Conservation (phyloP, 495 filamentous ascomycete species). For the Aspergillus kassunensis region DNA sequence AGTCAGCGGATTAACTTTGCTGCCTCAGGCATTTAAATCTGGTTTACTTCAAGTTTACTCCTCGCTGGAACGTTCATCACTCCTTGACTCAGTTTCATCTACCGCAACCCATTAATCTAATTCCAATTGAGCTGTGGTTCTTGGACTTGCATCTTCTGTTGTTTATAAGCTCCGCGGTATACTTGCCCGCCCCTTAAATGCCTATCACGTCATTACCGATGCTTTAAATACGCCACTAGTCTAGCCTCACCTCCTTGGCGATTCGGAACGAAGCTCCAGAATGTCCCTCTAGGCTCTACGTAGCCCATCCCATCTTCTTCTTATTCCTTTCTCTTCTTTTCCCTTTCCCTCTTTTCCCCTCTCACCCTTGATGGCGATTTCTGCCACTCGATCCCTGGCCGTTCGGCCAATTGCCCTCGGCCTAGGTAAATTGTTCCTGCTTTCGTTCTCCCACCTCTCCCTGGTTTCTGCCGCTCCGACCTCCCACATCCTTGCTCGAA, state of each 20-base stretch:
- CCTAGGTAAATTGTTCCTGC: slow-evolving; percentile 46
- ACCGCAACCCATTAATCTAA: no score
- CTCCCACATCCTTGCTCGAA: slow-evolving; percentile 21
- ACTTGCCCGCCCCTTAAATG: not conserved
- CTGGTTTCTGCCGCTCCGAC: slow-evolving; percentile 40
- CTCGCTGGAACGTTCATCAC: no score
- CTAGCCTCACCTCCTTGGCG: slow-evolving; percentile 1
- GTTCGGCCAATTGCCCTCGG: slow-evolving; percentile 43
- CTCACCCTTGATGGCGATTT: slow-evolving; percentile 30
- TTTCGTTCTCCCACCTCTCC: slow-evolving; percentile 42
- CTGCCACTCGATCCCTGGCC: slow-evolving; percentile 32
- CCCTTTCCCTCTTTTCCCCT: slow-evolving; percentile 8
- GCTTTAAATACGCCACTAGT: slow-evolving; percentile 3
- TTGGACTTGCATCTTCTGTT: no score
- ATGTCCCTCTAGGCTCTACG: slow-evolving; percentile 6
- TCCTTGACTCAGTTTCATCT: no score
- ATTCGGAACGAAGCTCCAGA: slow-evolving; percentile 3
- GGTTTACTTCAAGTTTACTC: no score
- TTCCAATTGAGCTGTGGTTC: no score
- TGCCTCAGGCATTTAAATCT: no score
- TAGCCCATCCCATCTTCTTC: not conserved
- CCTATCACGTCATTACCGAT: not conserved
- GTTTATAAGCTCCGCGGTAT: no score
- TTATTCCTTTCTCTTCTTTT: slow-evolving; percentile 1
- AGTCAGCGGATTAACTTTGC: no score